Base-by-base conservation (phyloP, 169 alveolate species). In the Cytauxzoon felis region DNA sequence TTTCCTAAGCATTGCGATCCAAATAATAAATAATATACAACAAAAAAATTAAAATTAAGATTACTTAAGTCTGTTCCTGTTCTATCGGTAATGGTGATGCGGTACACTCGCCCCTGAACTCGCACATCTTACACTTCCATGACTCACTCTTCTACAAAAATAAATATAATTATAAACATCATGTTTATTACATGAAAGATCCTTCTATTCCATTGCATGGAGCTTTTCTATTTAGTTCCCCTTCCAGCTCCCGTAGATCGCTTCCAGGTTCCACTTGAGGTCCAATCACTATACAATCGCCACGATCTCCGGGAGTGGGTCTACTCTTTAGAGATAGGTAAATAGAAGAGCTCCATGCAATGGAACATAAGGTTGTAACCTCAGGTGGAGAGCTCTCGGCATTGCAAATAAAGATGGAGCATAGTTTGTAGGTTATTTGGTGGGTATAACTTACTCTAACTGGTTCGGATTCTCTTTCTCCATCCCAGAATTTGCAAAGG, bases 61-160 rank as follows among this genome's bases (percentile, higher is more conserved):
- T 45, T 11, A 6, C 24, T 45, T 45, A 45, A 45, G 27, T 26
- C 24, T 45, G 24, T 9, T 5, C 7, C 24, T 45, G 27, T 1
- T 2, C 53, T 3, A 5, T 45, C 38, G 27, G 27, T 45, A 65
- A 57, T 0, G 92, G 92, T 11, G 88, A 62, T 16, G 73, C 73
- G 13, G 80, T 86, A 42, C 92, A 87, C 33, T 87, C 86, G 40
- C 69, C 80, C 62, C 69, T 76, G 71, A 81, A 81, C 50, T 87
- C 88, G 59, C 92, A 87, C 56, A 81, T 78, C 59, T 78, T 87
- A 53, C 92, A 87, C 81, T 87, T 87, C 92, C 92, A 87, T n/a
- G 71, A 57, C 54, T 87, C 92, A 5, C 64, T 52, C 48, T 62
- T 64, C 86, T 76, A 45, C 43, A n/a, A 13, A 23, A 9, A 8